These are phyloP conservation scores for Angomonas deanei DNA, from an alignment of 208 protist genomes.

Conservation along the genomic window DNA sequence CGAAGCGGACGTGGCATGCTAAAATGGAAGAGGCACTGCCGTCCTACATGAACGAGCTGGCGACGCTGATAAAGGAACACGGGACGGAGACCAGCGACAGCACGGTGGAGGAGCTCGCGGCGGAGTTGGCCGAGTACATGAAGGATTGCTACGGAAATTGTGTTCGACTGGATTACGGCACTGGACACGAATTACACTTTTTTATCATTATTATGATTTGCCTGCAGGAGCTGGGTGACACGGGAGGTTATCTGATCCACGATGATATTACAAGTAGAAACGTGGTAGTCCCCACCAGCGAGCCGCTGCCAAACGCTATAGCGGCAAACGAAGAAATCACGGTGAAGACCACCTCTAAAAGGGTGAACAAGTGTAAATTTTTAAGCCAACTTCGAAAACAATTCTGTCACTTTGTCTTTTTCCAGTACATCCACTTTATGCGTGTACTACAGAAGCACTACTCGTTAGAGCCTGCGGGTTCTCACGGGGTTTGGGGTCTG, in stretches of 20 bases:
- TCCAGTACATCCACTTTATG: constrained; percentile 91
- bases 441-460: constrained; percentile 83
- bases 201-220: constrained; percentile 90
- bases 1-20: constrained; percentile 72
- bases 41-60: constrained; percentile 44
- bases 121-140: constrained; percentile 91
- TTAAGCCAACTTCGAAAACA: constrained; percentile 46
- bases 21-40: constrained; percentile 38
- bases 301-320: constrained; percentile 7
- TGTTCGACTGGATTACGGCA: constrained; percentile 98
- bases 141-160: constrained; percentile 93
- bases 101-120: constrained; percentile 23
- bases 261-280: background rate
- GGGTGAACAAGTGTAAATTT: background rate
- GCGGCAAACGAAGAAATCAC: constrained; percentile 26
- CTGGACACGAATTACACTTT: constrained; percentile 98
- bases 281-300: background rate
- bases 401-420: constrained; percentile 88
- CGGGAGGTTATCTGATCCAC: constrained; percentile 26
- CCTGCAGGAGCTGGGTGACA: constrained; percentile 67
- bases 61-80: constrained; percentile 25
- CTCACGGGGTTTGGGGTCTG: constrained; percentile 97
- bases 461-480: constrained; percentile 95
- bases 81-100: background rate
- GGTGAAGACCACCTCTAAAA: background rate